phyloP scores from a whole-genome alignment of 2,329 filamentous ascomycete species.

The Fusarium tanahbumbuense region DNA sequence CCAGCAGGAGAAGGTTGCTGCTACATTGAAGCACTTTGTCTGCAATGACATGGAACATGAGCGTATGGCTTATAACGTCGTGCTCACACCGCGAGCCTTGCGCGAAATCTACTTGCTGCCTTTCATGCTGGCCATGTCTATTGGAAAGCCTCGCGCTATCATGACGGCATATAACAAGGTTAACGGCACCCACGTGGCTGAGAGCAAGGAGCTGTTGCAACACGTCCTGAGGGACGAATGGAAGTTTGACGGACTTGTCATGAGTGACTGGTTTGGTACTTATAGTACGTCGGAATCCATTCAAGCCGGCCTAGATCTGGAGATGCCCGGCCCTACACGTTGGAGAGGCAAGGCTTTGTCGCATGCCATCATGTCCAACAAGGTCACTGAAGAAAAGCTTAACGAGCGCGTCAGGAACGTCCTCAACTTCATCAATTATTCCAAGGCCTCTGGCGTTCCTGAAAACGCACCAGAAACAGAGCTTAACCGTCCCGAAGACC shows the following conservation, averaged over 20 bases:
- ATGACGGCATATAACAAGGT: constrained; percentile 9
- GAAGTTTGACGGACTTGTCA: neutral
- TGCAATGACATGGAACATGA: constrained; percentile 34
- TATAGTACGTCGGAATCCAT: constrained; percentile 6
- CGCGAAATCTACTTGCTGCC: constrained; percentile 6
- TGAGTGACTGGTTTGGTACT: neutral
- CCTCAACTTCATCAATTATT: constrained; percentile 4
- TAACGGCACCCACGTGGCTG: neutral
- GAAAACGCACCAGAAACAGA: neutral
- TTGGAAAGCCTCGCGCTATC: neutral
- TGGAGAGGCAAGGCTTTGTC: neutral
- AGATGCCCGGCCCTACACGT: neutral
- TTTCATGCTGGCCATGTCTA: constrained; percentile 7
- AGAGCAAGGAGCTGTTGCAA: neutral
- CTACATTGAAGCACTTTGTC: constrained; percentile 28
- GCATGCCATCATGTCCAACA: neutral
- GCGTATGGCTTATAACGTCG: constrained; percentile 15
- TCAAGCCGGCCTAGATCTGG: constrained; percentile 2
- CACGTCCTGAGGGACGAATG: neutral
- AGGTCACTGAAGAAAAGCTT: neutral
- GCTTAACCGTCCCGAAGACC: fast-evolving
- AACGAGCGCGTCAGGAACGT: neutral
- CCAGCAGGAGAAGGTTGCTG: constrained; percentile 13
- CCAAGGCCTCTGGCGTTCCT: neutral
- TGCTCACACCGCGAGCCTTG: neutral